Conservation (phyloP, 768 basidiomycete species). For the Suillus bovinus region DNA sequence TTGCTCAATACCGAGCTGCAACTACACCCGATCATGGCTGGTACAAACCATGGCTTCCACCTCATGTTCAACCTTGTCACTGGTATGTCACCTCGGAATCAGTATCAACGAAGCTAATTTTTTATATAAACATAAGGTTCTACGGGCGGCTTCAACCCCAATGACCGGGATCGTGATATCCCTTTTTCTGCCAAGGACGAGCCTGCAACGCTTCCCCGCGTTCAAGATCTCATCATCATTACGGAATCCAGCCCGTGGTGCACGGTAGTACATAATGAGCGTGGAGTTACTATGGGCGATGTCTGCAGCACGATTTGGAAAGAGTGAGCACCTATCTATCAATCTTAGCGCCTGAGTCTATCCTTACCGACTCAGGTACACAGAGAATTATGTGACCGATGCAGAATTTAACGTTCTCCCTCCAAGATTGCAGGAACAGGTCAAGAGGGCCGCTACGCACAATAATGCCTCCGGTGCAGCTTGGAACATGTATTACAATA, state of each 20-base stretch:
- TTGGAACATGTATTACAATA: constrained; percentile 50
- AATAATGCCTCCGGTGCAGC: constrained; percentile 30
- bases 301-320: constrained; percentile 72
- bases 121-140: constrained; percentile 40
- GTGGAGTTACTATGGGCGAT: constrained; percentile 75
- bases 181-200: constrained; percentile 55
- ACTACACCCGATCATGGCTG: constrained; percentile 71
- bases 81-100: constrained; percentile 40
- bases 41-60: constrained; percentile 48
- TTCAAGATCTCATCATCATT: constrained; percentile 58
- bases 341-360: constrained; percentile 5
- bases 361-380: constrained; percentile 50
- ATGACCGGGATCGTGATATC: constrained; percentile 59
- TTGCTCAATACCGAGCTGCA: constrained; percentile 69
- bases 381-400: constrained; percentile 66
- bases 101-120: neutral
- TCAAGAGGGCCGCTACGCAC: constrained; percentile 59
- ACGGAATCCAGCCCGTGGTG: constrained; percentile 75
- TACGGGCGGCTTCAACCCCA: constrained; percentile 61
- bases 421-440: constrained; percentile 66
- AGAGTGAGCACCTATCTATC: constrained; percentile 53
- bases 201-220: constrained; percentile 70
- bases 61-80: constrained; percentile 72
- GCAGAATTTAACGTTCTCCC: constrained; percentile 61
- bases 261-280: constrained; percentile 68